Base-by-base conservation (phyloP, 2,329 filamentous ascomycete species). In the Colletotrichum trifolii region DNA sequence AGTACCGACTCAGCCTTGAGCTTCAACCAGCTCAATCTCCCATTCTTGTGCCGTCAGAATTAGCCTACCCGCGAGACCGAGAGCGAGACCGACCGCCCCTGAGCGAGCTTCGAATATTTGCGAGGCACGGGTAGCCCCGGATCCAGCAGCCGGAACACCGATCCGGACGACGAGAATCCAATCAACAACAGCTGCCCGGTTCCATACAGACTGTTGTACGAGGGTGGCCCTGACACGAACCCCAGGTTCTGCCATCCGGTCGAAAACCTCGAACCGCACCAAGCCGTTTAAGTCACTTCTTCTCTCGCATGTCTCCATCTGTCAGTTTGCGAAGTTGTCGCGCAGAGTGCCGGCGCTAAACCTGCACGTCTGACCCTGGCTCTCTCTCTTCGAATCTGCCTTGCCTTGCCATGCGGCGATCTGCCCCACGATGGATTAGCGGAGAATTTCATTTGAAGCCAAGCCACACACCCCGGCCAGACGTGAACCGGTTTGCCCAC, bases 401-500 rank as follows among this genome's bases (percentile, higher is more conserved):
- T 33, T 40, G 60, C 59, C 60, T 61, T 53, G 54, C 34, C 60
- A 57, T 53, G 47, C 47, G 53, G 33, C 33, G 35, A 59, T 63
- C 60, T 63, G 47, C 54, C 46, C 54, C 59, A 59, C 13, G 60
- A 36, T 42, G 47, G 47, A 42, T 17, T 53, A 47, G 47, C 47
- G 54, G 47, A 63, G 60, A 59, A 58, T 63, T 58, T 33, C 36
- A 58, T 63, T 40, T 53, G 47, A 38, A 58, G 54, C 60, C 60
- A 63, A 58, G 60, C 54, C 60, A 58, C 60, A 39, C 39, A 17
- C 47, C 35, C 17, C 47, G 57, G 45, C 57, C 53, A 45, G 25
- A 62, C 38, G 53, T 39, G 53, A 57, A 43, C 38, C 38, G 13
- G 15, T 45, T 38, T 52, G n/a, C 50, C 45, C 39, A 57, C n/a